Percentiles rank a stretch among this genome's conserved stretches.
These are phyloP conservation scores for Fraxinus xanthoxyloides DNA, from an alignment of 305 asterid genomes.

Conservation along the genomic window DNA sequence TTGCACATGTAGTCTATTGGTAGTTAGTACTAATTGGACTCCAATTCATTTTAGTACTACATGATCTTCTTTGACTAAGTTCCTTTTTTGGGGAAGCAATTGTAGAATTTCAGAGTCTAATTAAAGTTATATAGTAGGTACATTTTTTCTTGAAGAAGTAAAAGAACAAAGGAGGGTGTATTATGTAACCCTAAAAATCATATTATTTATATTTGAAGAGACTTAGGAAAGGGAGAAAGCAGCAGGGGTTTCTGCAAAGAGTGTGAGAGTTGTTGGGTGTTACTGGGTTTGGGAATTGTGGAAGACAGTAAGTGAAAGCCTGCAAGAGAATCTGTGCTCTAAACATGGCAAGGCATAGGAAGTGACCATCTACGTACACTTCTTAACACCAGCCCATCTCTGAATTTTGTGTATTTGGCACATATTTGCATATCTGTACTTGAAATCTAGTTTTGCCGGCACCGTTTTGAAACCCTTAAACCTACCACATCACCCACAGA, in stretches of 20 bases:
- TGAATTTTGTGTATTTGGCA: background rate
- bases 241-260: conserved; percentile 1
- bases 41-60: too few relatives aligned
- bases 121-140: background rate
- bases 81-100: background rate
- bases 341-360: conserved; percentile 58
- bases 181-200: background rate
- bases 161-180: background rate
- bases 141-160: background rate
- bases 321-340: conserved; percentile 46
- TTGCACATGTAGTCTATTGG: too few relatives aligned
- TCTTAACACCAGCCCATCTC: background rate
- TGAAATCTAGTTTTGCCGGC: background rate
- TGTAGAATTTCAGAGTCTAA: background rate
- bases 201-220: background rate
- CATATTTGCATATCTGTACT: background rate
- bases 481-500: background rate
- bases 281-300: conserved; percentile 41
- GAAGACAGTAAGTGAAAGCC: conserved; percentile 35
- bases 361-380: conserved; percentile 26
- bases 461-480: background rate
- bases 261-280: conserved; percentile 32
- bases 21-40: too few relatives aligned
- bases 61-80: background rate
- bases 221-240: background rate